A percentile compares a stretch with the other conserved stretches of the same genome.
Conservation (phyloP, 768 basidiomycete genomes). For the Russula olivacea region DNA sequence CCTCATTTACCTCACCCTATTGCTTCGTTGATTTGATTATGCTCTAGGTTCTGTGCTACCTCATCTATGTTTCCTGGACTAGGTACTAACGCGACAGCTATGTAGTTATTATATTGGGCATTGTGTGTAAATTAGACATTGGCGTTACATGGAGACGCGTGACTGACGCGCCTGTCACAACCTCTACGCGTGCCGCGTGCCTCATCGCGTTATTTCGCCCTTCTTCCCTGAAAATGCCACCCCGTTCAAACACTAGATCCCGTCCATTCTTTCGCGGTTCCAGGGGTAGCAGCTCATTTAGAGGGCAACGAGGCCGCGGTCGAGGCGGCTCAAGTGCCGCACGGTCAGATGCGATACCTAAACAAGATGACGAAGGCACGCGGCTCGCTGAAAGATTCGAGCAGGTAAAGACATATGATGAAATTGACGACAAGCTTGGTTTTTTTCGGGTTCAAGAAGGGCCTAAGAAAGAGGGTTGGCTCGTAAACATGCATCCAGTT, state of each 20-base stretch:
- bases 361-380: slow-evolving; percentile 86
- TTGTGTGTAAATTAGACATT: neutral
- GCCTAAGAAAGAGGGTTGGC: slow-evolving; percentile 75
- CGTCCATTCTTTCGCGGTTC: slow-evolving; percentile 38
- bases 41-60: slow-evolving; percentile 17
- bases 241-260: slow-evolving; percentile 28
- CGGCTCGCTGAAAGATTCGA: slow-evolving; percentile 84
- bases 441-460: slow-evolving; percentile 82
- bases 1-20: slow-evolving; percentile 3
- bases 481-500: slow-evolving; percentile 98
- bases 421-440: slow-evolving; percentile 91
- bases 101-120: slow-evolving; percentile 17
- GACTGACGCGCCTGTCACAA: slow-evolving; percentile 19
- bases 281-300: slow-evolving; percentile 32
- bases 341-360: slow-evolving; percentile 47
- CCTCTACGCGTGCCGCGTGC: neutral
- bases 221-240: slow-evolving; percentile 11
- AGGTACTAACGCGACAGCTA: slow-evolving; percentile 12
- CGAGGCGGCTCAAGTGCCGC: slow-evolving; percentile 34
- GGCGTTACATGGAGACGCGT: neutral
- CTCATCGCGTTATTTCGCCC: neutral
- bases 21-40: slow-evolving; percentile 17
- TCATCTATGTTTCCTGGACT: slow-evolving; percentile 14
- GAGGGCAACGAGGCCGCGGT: slow-evolving; percentile 47
- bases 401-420: slow-evolving; percentile 64